Conservation (phyloP, 2,329 filamentous ascomycete species). For the Aspergillus tamarii region DNA sequence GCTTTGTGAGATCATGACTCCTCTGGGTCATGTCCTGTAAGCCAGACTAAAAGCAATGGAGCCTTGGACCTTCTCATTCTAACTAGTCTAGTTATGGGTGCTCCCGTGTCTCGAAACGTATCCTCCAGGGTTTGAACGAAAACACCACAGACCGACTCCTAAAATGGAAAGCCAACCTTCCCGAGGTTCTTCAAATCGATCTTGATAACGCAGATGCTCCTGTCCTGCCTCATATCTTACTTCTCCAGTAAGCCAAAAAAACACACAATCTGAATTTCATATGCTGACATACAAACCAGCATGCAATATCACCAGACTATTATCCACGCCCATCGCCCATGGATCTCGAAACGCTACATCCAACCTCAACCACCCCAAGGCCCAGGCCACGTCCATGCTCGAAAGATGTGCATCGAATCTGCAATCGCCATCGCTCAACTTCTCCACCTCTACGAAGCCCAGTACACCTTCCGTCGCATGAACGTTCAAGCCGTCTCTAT, state of each 20-base stretch:
- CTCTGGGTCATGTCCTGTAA: conserved; percentile 34
- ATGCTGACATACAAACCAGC: conserved; percentile 12
- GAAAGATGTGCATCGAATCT: conserved; percentile 46
- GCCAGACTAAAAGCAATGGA: not conserved
- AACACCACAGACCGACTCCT: conserved; percentile 14
- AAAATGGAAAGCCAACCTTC: conserved; percentile 17
- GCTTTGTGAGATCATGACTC: conserved; percentile 37
- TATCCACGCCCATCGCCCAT: conserved; percentile 41
- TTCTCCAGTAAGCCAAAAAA: not conserved
- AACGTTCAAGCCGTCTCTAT: conserved; percentile 47
- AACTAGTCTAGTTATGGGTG: conserved; percentile 13
- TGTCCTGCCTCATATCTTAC: conserved; percentile 16
- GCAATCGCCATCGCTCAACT: conserved; percentile 43
- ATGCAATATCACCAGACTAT: conserved; percentile 42
- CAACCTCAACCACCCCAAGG: conserved; percentile 42
- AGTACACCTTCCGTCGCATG: conserved; percentile 45
- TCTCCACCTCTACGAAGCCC: conserved; percentile 43
- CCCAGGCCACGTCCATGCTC: conserved; percentile 45
- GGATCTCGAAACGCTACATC: conserved; percentile 35
- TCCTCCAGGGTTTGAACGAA: conserved; percentile 14
- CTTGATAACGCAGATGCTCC: conserved; percentile 10
- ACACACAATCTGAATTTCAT: no score
- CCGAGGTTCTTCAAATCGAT: conserved; percentile 23
- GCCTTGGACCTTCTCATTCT: not conserved
- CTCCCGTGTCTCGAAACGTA: conserved; percentile 17